Conservation (phyloP, 495 filamentous ascomycete genomes). For the Pseudomonodictys pantanalensis region DNA sequence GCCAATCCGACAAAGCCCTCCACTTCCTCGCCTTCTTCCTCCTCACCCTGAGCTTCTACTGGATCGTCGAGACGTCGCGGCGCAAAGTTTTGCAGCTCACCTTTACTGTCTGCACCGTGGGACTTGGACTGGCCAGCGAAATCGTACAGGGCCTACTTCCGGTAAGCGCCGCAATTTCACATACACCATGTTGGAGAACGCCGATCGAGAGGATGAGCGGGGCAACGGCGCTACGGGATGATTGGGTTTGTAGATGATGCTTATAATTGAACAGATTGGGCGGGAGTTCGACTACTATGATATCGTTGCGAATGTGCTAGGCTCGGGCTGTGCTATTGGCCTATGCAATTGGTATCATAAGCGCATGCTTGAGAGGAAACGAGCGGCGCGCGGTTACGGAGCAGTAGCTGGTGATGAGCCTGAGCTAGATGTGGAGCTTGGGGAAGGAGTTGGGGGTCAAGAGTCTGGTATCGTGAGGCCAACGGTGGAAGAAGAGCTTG, state of each 20-base stretch:
- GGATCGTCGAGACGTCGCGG: conserved; percentile 87
- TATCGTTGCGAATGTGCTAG: conserved; percentile 82
- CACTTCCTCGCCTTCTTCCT: conserved; percentile 88
- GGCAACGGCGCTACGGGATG: background rate
- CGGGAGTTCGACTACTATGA: conserved; percentile 82
- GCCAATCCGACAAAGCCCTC: conserved; percentile 79
- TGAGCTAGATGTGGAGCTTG: conserved; percentile 49
- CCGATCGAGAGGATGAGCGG: background rate
- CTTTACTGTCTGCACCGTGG: conserved; percentile 70
- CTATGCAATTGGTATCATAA: conserved; percentile 89
- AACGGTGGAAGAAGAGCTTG: conserved; percentile 68
- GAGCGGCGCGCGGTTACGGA: conserved; percentile 67
- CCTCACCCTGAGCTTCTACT: conserved; percentile 82
- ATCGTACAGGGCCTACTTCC: conserved; percentile 76
- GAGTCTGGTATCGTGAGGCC: conserved; percentile 33
- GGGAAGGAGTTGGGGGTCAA: conserved; percentile 33
- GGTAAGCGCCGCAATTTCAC: conserved; percentile 22
- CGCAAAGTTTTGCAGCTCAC: conserved; percentile 81
- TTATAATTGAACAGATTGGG: conserved; percentile 50
- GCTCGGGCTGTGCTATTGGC: conserved; percentile 66
- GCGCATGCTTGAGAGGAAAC: conserved; percentile 87
- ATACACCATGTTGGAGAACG: background rate
- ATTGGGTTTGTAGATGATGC: background rate
- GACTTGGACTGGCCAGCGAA: conserved; percentile 79
- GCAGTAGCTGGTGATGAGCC: conserved; percentile 56